Evolutionary conservation across 2,329 filamentous ascomycete genomes (phyloP), one percentile per base, ranked within the genome.

Genomic region (Trichoderma sp.): DNA sequence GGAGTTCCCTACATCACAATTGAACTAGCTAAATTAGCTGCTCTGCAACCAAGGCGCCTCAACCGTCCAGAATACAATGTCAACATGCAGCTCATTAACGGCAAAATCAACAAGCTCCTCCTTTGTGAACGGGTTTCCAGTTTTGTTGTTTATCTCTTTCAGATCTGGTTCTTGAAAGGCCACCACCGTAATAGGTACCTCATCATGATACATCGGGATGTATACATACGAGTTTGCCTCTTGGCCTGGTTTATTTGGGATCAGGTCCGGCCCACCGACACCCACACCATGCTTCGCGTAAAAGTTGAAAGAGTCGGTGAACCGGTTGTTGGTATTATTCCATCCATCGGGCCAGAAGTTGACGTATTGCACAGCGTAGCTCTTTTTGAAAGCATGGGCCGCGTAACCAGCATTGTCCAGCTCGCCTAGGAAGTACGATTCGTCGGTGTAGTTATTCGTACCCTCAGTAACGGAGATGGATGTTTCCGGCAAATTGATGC

Each of bases 321-420:
- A 50, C 20, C 39, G 57, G 17, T 59, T 59, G 58, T 73, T 73
- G 55, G 63, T 69, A 36, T 75, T 71, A 2, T 28, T 68, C 73
- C 73, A 74, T 15, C 72, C 74, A 23, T 71, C 66, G 26, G 74
- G 74, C 74, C 74, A 76, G 65, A 75, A 76, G 53, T 76, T 76
- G 61, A 76, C 73, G 62, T 76, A 76, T 50, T 76, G 74, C 30
- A 76, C 74, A 9, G 64, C 73, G 57, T 63, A 69, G 13, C 74
- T 71, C 62, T 73, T 70, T 11, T 64, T 53, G 72, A 76, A 76
- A 17, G 70, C 72, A 3, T 12, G 55, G 0, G 71, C 70, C 6
- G 74, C 74, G 15, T 55, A 64, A 13, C 4, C 57, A 6, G 67
- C 73, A n/a, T 73, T 74, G n/a, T 74, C 71, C 4, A 74, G 50